Evolutionary conservation across 176 grass and related monocot genomes (phyloP).

Genomic region (Rhynchospora pubera): DNA sequence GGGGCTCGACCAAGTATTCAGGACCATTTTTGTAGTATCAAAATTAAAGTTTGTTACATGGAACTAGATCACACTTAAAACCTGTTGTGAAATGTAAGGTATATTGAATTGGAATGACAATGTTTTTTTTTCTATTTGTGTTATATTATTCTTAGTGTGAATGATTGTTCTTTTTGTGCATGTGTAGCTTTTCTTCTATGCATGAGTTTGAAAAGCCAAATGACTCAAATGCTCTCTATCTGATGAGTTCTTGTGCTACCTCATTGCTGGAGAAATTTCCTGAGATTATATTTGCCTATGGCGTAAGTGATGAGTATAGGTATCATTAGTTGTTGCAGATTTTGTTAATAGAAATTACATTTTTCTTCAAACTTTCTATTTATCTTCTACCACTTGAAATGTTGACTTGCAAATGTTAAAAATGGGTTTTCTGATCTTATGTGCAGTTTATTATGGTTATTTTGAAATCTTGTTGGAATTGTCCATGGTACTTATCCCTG

Average conservation of each 20-base stretch:
- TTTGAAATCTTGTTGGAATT: too few relatives aligned
- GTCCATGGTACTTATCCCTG: neutral
- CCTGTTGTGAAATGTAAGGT: neutral
- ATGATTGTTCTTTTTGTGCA: constrained; percentile 13
- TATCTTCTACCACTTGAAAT: neutral
- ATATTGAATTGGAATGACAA: neutral
- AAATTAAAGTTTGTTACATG: neutral
- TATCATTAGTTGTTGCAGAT: constrained; percentile 5
- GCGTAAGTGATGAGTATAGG: constrained; percentile 94
- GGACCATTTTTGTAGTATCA: neutral
- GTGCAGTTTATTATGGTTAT: too few relatives aligned
- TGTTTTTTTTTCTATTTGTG: neutral
- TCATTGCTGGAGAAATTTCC: constrained; percentile 67
- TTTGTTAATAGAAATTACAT: neutral
- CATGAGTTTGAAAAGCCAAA: constrained; percentile 83
- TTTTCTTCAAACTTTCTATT: neutral
- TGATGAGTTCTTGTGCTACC: constrained; percentile 73
- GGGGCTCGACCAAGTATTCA: neutral
- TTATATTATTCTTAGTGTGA: neutral
- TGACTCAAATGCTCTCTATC: constrained; percentile 45
- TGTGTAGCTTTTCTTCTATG: constrained; percentile 60
- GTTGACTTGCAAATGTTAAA: neutral
- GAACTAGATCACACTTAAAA: neutral
- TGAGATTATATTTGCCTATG: constrained; percentile 86
- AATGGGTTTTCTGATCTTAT: neutral